These are phyloP conservation scores for Yamadazyma conglobata DNA, from an alignment of 1,139 yeast species.

Conservation along the genomic window DNA sequence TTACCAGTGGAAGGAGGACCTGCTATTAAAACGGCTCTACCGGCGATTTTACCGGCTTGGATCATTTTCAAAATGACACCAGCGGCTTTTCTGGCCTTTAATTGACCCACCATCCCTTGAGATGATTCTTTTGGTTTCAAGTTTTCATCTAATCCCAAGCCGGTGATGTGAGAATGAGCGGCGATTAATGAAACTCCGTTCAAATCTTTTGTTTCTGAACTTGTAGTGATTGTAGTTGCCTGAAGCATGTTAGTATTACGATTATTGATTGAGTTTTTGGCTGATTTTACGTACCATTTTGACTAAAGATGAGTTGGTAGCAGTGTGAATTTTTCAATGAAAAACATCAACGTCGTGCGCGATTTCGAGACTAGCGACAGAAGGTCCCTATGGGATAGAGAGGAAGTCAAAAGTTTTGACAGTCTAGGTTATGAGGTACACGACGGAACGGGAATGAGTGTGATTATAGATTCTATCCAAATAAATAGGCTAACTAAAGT, in stretches of 20 bases:
- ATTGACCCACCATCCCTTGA: conserved; percentile 98
- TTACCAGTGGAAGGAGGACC: conserved; percentile 99
- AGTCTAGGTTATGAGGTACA: too few relatives aligned
- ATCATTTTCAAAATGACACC: conserved; percentile 93
- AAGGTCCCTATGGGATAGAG: too few relatives aligned
- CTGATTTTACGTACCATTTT: conserved; percentile 3
- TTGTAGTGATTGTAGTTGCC: conserved; percentile 32
- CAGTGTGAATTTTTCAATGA: neutral
- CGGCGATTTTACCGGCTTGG: conserved; percentile 91
- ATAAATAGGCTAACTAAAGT: too few relatives aligned
- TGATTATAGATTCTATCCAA: too few relatives aligned
- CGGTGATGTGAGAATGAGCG: conserved; percentile 95
- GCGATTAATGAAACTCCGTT: conserved; percentile 75
- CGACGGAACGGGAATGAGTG: too few relatives aligned
- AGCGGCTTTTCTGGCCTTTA: conserved; percentile 92
- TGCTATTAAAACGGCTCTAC: conserved; percentile 91
- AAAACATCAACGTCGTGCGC: too few relatives aligned
- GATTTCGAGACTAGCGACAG: too few relatives aligned
- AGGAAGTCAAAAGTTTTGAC: too few relatives aligned
- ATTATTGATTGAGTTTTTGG: neutral
- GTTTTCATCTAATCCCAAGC: conserved; percentile 89
- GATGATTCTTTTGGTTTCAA: conserved; percentile 74
- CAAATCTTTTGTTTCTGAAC: conserved; percentile 40
- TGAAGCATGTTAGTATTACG: conserved; percentile 13
- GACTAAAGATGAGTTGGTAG: conserved; percentile 1